Evolutionary conservation across 2,329 filamentous ascomycete genomes (phyloP).

Genomic region (Penicillium corylophilum): DNA sequence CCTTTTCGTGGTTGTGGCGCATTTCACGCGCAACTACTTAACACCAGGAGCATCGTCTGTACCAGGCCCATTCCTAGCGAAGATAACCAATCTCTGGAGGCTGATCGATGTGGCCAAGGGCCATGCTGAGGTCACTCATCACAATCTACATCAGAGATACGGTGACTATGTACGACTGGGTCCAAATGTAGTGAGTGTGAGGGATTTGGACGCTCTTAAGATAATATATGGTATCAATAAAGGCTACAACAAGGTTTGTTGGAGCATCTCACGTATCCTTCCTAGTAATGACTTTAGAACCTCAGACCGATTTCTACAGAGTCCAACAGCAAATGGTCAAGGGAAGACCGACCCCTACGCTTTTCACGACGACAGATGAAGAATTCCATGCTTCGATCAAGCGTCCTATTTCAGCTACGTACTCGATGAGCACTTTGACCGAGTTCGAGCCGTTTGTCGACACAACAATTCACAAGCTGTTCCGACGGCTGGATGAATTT

Average conservation of each 20-base stretch:
- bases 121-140: conserved; percentile 13
- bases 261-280: neutral
- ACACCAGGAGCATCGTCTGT: conserved; percentile 9
- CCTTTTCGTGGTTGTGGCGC: conserved; percentile 1
- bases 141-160: conserved; percentile 18
- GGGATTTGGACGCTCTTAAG: conserved; percentile 19
- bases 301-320: conserved; percentile 17
- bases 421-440: conserved; percentile 44
- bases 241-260: conserved; percentile 16
- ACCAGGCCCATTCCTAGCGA: conserved; percentile 14
- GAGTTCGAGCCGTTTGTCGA: conserved; percentile 42
- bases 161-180: conserved; percentile 23
- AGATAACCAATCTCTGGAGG: conserved; percentile 17
- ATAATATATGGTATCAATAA: conserved; percentile 24
- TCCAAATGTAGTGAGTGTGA: conserved; percentile 24
- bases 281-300: neutral
- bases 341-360: conserved; percentile 18
- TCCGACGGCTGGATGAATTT: conserved; percentile 25
- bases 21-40: conserved; percentile 15
- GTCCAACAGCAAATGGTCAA: conserved; percentile 23
- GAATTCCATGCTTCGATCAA: conserved; percentile 43
- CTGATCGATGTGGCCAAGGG: conserved; percentile 18
- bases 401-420: conserved; percentile 39
- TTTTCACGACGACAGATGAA: conserved; percentile 30
- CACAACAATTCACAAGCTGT: conserved; percentile 29